phyloP scores from a whole-genome alignment of 208 protist species.

The Lotmaria passim region DNA sequence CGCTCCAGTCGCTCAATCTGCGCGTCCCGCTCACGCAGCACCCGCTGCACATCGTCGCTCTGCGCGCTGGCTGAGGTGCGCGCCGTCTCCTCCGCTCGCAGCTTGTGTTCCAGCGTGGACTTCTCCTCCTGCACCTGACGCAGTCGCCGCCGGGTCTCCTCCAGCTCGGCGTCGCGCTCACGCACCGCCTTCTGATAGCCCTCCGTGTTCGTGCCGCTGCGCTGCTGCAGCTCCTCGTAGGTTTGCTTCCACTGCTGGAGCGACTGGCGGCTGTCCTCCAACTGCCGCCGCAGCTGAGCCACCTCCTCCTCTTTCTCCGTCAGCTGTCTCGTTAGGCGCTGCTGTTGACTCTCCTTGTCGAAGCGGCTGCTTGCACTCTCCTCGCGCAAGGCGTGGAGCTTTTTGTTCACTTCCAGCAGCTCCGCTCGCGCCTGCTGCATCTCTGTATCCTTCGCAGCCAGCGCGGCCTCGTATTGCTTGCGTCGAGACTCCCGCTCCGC shows the following conservation, averaged over 20 bases:
- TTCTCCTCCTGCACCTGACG: conserved; percentile 48
- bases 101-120: conserved; percentile 34
- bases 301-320: conserved; percentile 59
- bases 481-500: conserved; percentile 54
- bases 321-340: conserved; percentile 40
- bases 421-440: conserved; percentile 51
- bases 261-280: conserved; percentile 44
- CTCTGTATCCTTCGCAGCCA: conserved; percentile 59
- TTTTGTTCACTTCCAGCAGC: conserved; percentile 44
- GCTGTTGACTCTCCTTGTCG: conserved; percentile 43
- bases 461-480: conserved; percentile 34
- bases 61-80: conserved; percentile 30
- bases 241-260: conserved; percentile 60
- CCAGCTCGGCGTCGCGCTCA: conserved; percentile 63
- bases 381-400: conserved; percentile 48
- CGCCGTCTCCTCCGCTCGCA: conserved; percentile 45
- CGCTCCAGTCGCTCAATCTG: conserved; percentile 48
- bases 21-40: conserved; percentile 47
- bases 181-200: conserved; percentile 47
- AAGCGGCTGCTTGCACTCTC: conserved; percentile 41
- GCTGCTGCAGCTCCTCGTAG: conserved; percentile 55
- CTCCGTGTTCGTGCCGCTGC: conserved; percentile 33
- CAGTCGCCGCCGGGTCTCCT: conserved; percentile 34
- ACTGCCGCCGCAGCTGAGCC: conserved; percentile 48
- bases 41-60: conserved; percentile 38